A percentile compares a stretch with the other conserved stretches of the same genome.
phyloP scores from a whole-genome alignment of 805 yeast species.

The Candida tibetensis region DNA sequence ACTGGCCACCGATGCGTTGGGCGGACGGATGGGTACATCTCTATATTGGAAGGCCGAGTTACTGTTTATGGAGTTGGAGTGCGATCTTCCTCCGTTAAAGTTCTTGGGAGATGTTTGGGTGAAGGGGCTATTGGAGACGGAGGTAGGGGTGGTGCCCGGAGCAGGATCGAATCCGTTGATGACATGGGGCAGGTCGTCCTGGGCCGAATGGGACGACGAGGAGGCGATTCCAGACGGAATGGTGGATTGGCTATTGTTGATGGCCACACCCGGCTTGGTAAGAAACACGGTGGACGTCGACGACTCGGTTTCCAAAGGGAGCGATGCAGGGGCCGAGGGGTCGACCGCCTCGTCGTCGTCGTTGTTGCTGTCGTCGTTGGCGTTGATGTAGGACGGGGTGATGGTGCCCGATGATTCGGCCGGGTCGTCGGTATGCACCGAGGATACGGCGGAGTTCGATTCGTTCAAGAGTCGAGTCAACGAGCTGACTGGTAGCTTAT shows the following conservation, averaged over 20 bases:
- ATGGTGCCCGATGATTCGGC: slow-evolving; percentile 10
- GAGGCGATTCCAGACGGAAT: slow-evolving; percentile 3
- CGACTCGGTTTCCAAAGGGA: neutral
- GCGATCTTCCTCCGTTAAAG: slow-evolving; percentile 6
- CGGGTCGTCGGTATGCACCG: slow-evolving; percentile 7
- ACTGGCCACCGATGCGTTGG: slow-evolving; percentile 22
- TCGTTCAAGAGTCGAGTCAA: slow-evolving; percentile 39
- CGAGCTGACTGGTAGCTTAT: slow-evolving; percentile 28
- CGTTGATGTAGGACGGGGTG: slow-evolving; percentile 11
- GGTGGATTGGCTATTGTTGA: slow-evolving; percentile 1
- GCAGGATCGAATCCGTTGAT: slow-evolving; percentile 8
- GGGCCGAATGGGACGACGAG: slow-evolving; percentile 3
- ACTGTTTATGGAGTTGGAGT: slow-evolving; percentile 12
- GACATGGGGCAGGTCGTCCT: slow-evolving; percentile 1
- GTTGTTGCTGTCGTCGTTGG: slow-evolving; percentile 1
- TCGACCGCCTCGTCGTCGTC: slow-evolving; percentile 4
- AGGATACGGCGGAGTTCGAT: slow-evolving; percentile 20
- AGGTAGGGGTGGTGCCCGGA: slow-evolving; percentile 1
- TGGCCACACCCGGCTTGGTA: too few relatives aligned
- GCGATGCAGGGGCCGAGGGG: slow-evolving; percentile 1
- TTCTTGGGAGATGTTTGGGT: slow-evolving; percentile 12
- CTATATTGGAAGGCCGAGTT: slow-evolving; percentile 16
- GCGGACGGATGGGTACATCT: slow-evolving; percentile 20
- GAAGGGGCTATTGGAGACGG: slow-evolving; percentile 4
- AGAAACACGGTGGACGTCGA: neutral